Conservation (phyloP, 768 basidiomycete species). For the Lentinula detonsa region DNA sequence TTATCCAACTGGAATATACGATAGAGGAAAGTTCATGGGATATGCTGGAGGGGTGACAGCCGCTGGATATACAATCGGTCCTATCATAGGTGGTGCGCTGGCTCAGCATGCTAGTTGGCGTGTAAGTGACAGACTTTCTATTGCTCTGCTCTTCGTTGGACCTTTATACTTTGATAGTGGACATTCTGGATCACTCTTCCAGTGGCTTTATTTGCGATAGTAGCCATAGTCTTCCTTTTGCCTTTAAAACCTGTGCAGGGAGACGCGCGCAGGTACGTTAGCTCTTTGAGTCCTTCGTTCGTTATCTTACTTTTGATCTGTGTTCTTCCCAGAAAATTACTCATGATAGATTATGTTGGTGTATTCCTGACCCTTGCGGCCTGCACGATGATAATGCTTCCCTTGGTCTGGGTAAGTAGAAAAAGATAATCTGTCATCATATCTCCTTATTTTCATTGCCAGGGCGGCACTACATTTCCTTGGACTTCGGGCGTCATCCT, state of each 20-base stretch:
- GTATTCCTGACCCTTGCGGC: slow-evolving; percentile 50
- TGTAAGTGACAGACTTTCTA: slow-evolving; percentile 26
- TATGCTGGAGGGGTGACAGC: slow-evolving; percentile 55
- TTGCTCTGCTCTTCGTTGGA: neutral
- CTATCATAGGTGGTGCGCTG: slow-evolving; percentile 60
- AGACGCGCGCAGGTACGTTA: slow-evolving; percentile 39
- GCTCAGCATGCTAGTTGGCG: slow-evolving; percentile 60
- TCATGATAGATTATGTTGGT: slow-evolving; percentile 63
- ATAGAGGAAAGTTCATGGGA: slow-evolving; percentile 72
- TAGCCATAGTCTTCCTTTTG: slow-evolving; percentile 55
- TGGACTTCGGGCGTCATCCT: slow-evolving; percentile 67
- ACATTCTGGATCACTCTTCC: slow-evolving; percentile 74
- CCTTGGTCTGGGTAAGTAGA: slow-evolving; percentile 58
- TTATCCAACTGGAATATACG: neutral
- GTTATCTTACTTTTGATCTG: neutral
- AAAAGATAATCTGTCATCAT: neutral
- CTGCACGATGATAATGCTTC: slow-evolving; percentile 59
- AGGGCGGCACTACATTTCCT: slow-evolving; percentile 70
- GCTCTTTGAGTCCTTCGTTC: neutral
- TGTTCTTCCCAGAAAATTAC: slow-evolving; percentile 44
- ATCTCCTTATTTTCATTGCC: neutral
- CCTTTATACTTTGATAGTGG: slow-evolving; percentile 36
- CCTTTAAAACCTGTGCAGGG: slow-evolving; percentile 68
- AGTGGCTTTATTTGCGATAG: slow-evolving; percentile 43
- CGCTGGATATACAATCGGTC: slow-evolving; percentile 60